Percentiles rank a stretch among this genome's conserved stretches.
Conservation (phyloP, 2,329 filamentous ascomycete species). For the Tolypocladium ophioglossoides region DNA sequence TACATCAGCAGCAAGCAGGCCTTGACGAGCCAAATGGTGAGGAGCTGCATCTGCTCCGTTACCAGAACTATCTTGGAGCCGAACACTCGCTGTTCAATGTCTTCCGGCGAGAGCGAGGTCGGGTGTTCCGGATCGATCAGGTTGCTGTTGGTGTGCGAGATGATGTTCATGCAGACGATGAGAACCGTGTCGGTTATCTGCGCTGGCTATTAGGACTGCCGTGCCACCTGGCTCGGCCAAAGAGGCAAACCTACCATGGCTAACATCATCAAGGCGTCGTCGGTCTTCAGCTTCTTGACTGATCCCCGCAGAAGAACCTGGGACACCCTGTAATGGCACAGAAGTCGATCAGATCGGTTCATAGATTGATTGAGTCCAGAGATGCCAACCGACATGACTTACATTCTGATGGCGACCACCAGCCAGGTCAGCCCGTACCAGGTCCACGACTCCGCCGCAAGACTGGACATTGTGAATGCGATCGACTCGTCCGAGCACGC, state of each 20-base stretch:
- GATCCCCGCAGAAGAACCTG: constrained; percentile 31
- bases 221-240: not conserved
- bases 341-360: not conserved
- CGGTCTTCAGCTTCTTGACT: constrained; percentile 37
- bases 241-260: constrained; percentile 30
- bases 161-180: constrained; percentile 43
- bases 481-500: not conserved
- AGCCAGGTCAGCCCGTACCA: constrained; percentile 32
- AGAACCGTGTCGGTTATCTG: constrained; percentile 41
- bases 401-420: constrained; percentile 29
- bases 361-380: not conserved
- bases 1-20: constrained; percentile 47
- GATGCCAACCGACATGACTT: constrained; percentile 6
- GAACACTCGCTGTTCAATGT: constrained; percentile 28
- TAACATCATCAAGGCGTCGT: constrained; percentile 46
- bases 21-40: constrained; percentile 47
- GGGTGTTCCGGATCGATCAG: constrained; percentile 40
- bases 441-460: constrained; percentile 30
- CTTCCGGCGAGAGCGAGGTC: constrained; percentile 28
- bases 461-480: constrained; percentile 15
- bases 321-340: constrained; percentile 17
- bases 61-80: constrained; percentile 55
- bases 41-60: constrained; percentile 50
- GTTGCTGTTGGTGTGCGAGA: constrained; percentile 46
- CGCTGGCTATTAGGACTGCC: not conserved